Base-by-base conservation (phyloP, 495 filamentous ascomycete genomes). In the Pyrenula massariospora region DNA sequence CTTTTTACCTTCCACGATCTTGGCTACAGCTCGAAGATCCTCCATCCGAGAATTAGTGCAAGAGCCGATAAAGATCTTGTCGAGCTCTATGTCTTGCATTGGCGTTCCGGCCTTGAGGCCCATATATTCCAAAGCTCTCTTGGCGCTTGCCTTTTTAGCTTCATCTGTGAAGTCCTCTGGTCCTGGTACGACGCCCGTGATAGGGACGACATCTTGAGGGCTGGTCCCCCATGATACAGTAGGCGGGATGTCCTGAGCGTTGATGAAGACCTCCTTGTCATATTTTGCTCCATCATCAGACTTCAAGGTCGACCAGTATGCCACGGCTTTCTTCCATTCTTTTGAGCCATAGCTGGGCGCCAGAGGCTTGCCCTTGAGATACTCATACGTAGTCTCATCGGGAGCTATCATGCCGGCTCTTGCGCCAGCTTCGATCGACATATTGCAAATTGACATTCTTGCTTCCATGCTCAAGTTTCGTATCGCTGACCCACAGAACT, bases 391-490 rank as follows among this genome's bases (percentile, higher is more conserved):
- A 50, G 77, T 88, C 68, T 95, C 85, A 59, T 98, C 93, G 1
- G 93, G 93, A 23, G 93, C 93, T 56, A 98, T 84, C 88, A 98
- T 92, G 58, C 93, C 93, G 57, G 93, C 92, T 75, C 93, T 81
- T 47, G 93, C 93, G 73, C 93, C 93, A 57, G 74, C 93, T 76
- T 98, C 93, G 66, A 97, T 96, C n/a, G 92, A 90, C 93, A 98
- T 98, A 76, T 98, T 98, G 73, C 93, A 97, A 67, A 98, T 93
- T 56, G 89, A 95, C 92, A 98, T 97, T 64, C 93, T 85, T 42
- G 93, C 93, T 68, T 98, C 93, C 82, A 98, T 96, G 72, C 89
- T 95, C 62, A 98, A 76, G 48, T 70, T 72, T 59, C 88, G 82
- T 65, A 98, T 96, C 54, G 91, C 89, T 54, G 89, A 94, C 54